A percentile compares a stretch with the other conserved stretches of the same genome.
Conservation (phyloP, 257 asterid species). For the Coffea eugenioides region DNA sequence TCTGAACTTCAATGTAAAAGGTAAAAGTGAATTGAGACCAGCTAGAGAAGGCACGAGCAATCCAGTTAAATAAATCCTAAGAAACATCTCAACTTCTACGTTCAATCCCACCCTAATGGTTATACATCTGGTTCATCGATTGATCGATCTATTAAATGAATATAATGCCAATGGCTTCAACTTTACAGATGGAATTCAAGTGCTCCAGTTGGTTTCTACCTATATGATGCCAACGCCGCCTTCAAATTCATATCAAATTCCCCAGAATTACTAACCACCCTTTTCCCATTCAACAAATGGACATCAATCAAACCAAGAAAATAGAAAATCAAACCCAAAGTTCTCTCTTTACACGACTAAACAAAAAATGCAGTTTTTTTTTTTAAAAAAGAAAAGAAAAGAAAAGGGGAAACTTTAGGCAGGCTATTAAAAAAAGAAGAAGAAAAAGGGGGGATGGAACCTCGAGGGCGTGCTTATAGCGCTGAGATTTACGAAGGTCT, state of each 20-base stretch:
- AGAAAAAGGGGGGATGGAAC: slow-evolving; percentile 23
- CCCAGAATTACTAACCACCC: not conserved
- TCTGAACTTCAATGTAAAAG: not conserved
- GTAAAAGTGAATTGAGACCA: not conserved
- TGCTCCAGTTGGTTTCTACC: too few species aligned
- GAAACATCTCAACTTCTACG: not conserved
- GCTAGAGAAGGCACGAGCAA: not conserved
- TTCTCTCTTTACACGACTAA: not conserved
- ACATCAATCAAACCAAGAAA: not conserved
- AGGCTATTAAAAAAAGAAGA: not conserved
- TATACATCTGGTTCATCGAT: not conserved
- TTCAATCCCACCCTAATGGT: not conserved
- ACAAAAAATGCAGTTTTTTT: not conserved
- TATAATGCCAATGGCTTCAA: not conserved
- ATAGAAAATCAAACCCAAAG: not conserved
- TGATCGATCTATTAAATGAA: not conserved
- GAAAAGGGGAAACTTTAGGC: not conserved
- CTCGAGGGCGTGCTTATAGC: slow-evolving; percentile 95
- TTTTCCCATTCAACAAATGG: not conserved
- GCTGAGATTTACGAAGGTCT: slow-evolving; percentile 65
- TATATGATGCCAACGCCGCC: not conserved
- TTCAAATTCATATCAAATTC: not conserved
- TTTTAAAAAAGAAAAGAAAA: not conserved
- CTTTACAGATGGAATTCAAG: not conserved
- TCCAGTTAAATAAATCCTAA: not conserved